Conservation (phyloP, 169 alveolate species). For the Cryptosporidium ubiquitum region DNA sequence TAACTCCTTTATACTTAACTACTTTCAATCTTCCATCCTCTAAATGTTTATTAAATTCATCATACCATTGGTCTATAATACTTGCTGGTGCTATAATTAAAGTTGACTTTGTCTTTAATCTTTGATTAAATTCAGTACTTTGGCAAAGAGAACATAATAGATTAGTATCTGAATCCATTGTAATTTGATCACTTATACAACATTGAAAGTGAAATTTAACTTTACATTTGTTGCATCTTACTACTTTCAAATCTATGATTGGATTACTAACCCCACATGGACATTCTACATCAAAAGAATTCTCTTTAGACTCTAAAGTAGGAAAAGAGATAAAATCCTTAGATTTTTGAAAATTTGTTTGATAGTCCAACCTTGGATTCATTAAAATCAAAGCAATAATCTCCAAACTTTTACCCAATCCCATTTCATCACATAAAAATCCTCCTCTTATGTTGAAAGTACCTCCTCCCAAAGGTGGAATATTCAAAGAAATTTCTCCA, state of each 20-base stretch:
- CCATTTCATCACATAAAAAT: conserved; percentile 71
- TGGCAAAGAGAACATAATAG: conserved; percentile 45
- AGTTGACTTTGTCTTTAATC: background rate
- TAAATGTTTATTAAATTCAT: conserved; percentile 39
- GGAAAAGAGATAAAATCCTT: background rate
- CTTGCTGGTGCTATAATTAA: conserved; percentile 63
- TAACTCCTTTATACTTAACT: conserved; percentile 49
- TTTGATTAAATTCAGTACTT: background rate
- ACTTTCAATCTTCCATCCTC: conserved; percentile 7
- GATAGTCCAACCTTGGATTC: background rate
- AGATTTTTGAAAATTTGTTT: background rate
- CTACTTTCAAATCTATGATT: background rate
- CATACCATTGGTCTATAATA: conserved; percentile 65
- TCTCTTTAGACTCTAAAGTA: background rate
- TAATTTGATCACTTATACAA: background rate
- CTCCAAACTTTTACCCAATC: conserved; percentile 61
- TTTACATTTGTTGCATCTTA: conserved; percentile 11
- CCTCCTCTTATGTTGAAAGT: conserved; percentile 38
- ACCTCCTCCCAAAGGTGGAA: conserved; percentile 49
- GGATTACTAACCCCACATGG: conserved; percentile 35
- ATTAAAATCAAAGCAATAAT: conserved; percentile 30
- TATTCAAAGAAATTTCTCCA: conserved; percentile 28
- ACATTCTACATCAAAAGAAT: background rate
- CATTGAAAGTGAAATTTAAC: conserved; percentile 18
- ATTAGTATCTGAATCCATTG: background rate